These are phyloP conservation scores for Aureobasidium sp. DNA, from an alignment of 2,329 filamentous ascomycete genomes.

Conservation along the genomic window DNA sequence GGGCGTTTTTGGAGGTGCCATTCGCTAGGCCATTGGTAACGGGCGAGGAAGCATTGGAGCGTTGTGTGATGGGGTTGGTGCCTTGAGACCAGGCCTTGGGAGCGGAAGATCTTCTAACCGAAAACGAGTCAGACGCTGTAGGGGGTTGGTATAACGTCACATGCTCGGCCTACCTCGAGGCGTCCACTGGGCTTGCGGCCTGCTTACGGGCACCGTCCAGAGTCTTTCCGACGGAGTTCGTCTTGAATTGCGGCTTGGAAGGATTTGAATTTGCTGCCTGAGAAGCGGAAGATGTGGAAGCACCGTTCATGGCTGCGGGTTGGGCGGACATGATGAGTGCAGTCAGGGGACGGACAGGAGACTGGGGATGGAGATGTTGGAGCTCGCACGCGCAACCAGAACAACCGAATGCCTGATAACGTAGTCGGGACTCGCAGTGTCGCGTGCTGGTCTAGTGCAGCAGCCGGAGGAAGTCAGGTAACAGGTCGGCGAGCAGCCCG, in stretches of 20 bases:
- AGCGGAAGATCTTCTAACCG: slow-evolving; percentile 41
- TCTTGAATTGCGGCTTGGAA: slow-evolving; percentile 39
- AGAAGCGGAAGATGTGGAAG: slow-evolving; percentile 12
- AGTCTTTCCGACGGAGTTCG: slow-evolving; percentile 41
- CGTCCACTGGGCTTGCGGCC: slow-evolving; percentile 47
- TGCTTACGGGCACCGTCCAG: slow-evolving; percentile 48
- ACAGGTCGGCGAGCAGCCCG: slow-evolving; percentile 6
- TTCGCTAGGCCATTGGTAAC: slow-evolving; percentile 48
- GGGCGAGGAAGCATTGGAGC: slow-evolving; percentile 35
- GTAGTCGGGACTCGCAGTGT: neutral
- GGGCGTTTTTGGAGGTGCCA: slow-evolving; percentile 22
- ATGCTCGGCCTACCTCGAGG: slow-evolving; percentile 43
- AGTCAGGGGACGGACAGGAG: slow-evolving; percentile 6
- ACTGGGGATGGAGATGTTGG: neutral
- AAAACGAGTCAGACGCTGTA: neutral
- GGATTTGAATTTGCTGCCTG: slow-evolving; percentile 15
- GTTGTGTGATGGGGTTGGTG: slow-evolving; percentile 54
- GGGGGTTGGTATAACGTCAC: neutral
- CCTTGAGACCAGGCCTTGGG: slow-evolving; percentile 55
- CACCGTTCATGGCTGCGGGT: slow-evolving; percentile 22
- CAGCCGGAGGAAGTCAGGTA: slow-evolving; percentile 1
- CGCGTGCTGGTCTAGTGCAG: neutral
- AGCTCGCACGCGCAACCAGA: slow-evolving; percentile 30
- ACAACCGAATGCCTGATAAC: slow-evolving; percentile 18
- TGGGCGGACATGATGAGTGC: slow-evolving; percentile 22